Evolutionary conservation across 768 basidiomycete genomes (phyloP), one percentile per base, ranked within the genome.

Genomic region (Cystobasidium tubakii): DNA sequence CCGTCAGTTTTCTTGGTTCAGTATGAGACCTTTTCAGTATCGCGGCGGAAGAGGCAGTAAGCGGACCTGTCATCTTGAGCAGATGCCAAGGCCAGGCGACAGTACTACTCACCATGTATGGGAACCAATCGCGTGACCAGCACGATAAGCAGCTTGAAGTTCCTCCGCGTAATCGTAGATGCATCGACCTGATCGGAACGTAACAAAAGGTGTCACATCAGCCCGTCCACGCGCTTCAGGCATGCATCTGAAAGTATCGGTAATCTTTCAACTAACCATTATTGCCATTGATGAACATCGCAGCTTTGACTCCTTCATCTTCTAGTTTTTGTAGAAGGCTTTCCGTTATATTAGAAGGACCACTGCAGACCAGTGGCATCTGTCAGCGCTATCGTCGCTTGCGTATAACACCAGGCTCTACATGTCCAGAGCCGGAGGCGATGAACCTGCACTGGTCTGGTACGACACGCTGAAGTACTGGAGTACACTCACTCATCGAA

Each of bases 271-370:
- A 27, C 75, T 43, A 21, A 71, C 50, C 34, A 12, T 21, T 63
- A 73, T 31, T 75, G 29, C 54, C 76, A 27, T n/a, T 29, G 46
- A 34, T 21, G 25, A 31, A 29, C 46, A 34, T 67, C 75, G 42
- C 42, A 15, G 9, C 62, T 76, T 21, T 33, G 44, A 21, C 29
- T 25, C 60, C 31, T 33, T 36, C 42, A 1, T 62, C 50, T 44
- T 27, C 10, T 71, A 90, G 90, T 83, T 91, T 76, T 85, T 93
- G 76, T 82, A 62, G 9, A 23, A 62, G 29, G 15, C 17, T 31
- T 15, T n/a, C 7, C 15, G 29, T 31, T 12, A 15, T 33, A 39
- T 62, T 29, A 23, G 29, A 62, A 3, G 25, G 57, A 2, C 57
- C 57, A 23, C 57, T 62, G 46, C 46, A 21, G 12, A 50, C 21